phyloP scores from a whole-genome alignment of 495 filamentous ascomycete species.

The Aspergillus incahuasiensis region DNA sequence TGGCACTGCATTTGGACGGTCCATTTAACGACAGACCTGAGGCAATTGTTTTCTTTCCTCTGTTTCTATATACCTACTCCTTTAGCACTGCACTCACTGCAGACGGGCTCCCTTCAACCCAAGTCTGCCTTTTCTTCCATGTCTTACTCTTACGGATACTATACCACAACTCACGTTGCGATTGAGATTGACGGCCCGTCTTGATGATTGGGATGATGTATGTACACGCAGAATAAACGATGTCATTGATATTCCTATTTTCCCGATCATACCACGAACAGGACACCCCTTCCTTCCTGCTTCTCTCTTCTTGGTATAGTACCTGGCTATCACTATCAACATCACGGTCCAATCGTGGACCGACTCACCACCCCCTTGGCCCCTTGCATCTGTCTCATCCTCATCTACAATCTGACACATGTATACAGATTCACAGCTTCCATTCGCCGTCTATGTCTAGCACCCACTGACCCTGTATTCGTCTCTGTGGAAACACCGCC shows the following conservation, averaged over 20 bases:
- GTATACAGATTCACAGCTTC: not conserved
- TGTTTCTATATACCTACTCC: constrained; percentile 9
- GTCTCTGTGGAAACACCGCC: not conserved
- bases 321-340: not conserved
- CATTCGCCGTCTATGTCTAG: not conserved
- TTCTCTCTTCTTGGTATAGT: not conserved
- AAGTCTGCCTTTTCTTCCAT: not conserved
- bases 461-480: not conserved
- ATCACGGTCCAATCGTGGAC: not conserved
- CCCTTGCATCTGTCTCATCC: constrained; percentile 2
- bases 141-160: not conserved
- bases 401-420: not conserved
- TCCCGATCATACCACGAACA: not conserved
- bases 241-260: not conserved
- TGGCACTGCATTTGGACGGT: constrained; percentile 47
- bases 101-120: not conserved
- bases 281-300: not conserved
- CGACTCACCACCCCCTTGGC: not conserved
- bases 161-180: not conserved
- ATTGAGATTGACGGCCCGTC: not conserved
- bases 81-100: too few species aligned
- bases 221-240: not conserved
- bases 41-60: constrained; percentile 17
- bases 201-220: not conserved
- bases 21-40: constrained; percentile 6